Base-by-base conservation (phyloP, 2,329 filamentous ascomycete genomes). In the Colletotrichum costaricense region DNA sequence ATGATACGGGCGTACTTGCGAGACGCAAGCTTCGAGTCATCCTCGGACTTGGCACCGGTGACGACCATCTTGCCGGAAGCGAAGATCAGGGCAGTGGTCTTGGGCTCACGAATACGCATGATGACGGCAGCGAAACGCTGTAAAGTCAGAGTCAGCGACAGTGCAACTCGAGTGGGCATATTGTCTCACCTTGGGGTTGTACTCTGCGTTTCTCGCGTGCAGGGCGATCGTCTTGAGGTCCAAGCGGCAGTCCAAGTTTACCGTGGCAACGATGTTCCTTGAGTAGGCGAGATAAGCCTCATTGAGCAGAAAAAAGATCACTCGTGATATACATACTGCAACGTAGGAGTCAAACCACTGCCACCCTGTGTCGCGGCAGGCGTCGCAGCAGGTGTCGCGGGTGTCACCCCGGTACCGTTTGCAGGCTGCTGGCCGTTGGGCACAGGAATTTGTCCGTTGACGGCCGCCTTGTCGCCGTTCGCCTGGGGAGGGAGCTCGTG, bases 21-120 rank as follows among this genome's bases (percentile, higher is more conserved):
- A 73, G 94, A 97, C 9, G 97, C 97, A 80, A 99, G 92, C 87
- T 98, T 98, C 74, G 95, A 97, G 82, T 98, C 97, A 83, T 98
- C 97, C 82, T 98, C 97, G 1, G 95, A 97, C 86, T 98, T 98
- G 76, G 96, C 96, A 87, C 96, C 96, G 67, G 97, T 98, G 19
- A 98, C 97, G 59, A 98, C 97, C 97, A 99, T 98, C 91, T 99
- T 99, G 85, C 97, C 97, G 1, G 94, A 97, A 73, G 97, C 97
- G 80, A 99, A 99, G 88, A 99, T 98, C 70, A 99, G 87, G 6
- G 97, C 97, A 2, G 97, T 99, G 5, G 97, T 99, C 89, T 99
- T 99, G 74, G 97, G 97, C 80, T 99, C 97, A 80, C 97, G 95
- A 78, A 99, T 99, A 87, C 97, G 95, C 97, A 99, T 98, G 85